phyloP scores from a whole-genome alignment of 2,329 filamentous ascomycete genomes.

The Epichloe brachyelytri region DNA sequence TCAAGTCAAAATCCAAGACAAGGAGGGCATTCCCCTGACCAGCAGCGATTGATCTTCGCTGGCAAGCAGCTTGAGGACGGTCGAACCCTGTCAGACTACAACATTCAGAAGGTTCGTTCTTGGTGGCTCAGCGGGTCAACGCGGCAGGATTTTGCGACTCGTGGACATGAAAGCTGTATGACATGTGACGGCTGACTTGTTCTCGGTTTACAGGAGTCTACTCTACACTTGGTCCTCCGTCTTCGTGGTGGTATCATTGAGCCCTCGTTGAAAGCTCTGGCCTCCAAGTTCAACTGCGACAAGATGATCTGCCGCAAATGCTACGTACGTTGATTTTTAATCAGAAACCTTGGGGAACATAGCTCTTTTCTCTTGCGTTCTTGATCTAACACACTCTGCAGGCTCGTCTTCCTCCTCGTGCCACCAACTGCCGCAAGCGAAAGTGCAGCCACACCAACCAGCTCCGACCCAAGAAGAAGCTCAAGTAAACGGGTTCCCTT shows the following conservation, averaged over 20 bases:
- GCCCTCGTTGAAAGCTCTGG: conserved; percentile 95
- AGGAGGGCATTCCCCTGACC: conserved; percentile 96
- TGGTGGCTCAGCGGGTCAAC: too few relatives aligned
- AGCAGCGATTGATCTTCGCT: conserved; percentile 97
- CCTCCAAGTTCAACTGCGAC: conserved; percentile 99
- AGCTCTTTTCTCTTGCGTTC: neutral
- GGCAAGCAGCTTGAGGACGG: conserved; percentile 99
- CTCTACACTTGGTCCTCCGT: conserved; percentile 95
- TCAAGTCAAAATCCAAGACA: conserved; percentile 99
- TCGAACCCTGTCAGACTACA: conserved; percentile 93
- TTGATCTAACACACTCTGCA: conserved; percentile 16
- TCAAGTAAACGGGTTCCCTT: conserved; percentile 50
- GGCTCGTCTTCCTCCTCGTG: conserved; percentile 87
- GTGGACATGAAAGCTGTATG: neutral
- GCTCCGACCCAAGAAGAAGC: conserved; percentile 99
- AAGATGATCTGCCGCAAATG: conserved; percentile 99
- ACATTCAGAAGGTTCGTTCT: conserved; percentile 89
- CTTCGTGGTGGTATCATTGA: conserved; percentile 99
- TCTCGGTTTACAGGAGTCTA: conserved; percentile 60
- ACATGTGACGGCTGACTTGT: neutral
- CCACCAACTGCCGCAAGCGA: conserved; percentile 99
- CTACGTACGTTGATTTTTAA: conserved; percentile 56
- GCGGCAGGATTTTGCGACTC: neutral
- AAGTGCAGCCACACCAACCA: conserved; percentile 99
- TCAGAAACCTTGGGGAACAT: neutral